Evolutionary conservation across 805 yeast species (phyloP).

Genomic region (Isabelozyma gotoi): DNA sequence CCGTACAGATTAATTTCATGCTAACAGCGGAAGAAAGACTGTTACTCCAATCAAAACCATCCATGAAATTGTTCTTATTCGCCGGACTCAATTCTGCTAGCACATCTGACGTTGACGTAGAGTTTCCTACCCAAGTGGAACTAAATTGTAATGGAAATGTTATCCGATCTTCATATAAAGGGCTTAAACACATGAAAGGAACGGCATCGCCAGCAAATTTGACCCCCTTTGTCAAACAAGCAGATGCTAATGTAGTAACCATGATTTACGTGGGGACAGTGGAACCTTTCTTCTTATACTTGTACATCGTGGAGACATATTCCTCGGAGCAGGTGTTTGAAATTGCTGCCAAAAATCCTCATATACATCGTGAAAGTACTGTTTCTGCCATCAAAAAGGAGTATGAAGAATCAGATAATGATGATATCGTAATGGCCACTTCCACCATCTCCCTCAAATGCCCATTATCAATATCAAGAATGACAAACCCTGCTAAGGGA

Average conservation of each 20-base stretch:
- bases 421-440: constrained; percentile 66
- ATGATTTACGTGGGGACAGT: constrained; percentile 60
- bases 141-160: constrained; percentile 63
- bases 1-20: background rate
- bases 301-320: constrained; percentile 55
- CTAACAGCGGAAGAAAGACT: background rate
- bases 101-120: constrained; percentile 37
- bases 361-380: constrained; percentile 53
- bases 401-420: constrained; percentile 48
- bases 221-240: constrained; percentile 40
- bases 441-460: constrained; percentile 70
- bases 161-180: constrained; percentile 40
- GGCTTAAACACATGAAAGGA: constrained; percentile 74
- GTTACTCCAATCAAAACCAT: background rate
- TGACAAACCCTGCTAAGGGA: constrained; percentile 72
- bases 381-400: constrained; percentile 41
- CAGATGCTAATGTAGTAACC: constrained; percentile 42
- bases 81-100: constrained; percentile 38
- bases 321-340: constrained; percentile 21
- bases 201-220: constrained; percentile 82
- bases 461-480: constrained; percentile 72
- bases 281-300: constrained; percentile 48
- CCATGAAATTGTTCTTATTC: constrained; percentile 29
- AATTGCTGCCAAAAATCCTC: constrained; percentile 37
- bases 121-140: constrained; percentile 74